Evolutionary conservation across 352 stramenopile genomes (phyloP).

Genomic region (Nothophytophthora sp.): DNA sequence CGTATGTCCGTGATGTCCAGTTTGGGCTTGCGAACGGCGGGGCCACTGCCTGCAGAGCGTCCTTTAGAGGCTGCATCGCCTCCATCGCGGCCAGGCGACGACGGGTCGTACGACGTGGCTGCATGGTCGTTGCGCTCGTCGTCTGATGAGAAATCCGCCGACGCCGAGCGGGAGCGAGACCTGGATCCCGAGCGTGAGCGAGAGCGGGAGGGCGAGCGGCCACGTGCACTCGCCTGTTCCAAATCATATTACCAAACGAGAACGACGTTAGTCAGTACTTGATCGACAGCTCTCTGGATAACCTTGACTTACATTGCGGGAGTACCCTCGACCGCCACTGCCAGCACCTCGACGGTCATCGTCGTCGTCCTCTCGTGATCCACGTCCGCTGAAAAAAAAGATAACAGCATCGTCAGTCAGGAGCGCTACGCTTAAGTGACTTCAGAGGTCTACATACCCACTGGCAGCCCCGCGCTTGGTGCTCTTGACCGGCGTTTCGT

Average conservation of each 20-base stretch:
- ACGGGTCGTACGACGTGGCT: slow-evolving; percentile 64
- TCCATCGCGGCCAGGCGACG: slow-evolving; percentile 10
- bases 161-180: slow-evolving; percentile 59
- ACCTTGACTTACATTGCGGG: slow-evolving; percentile 49
- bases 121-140: slow-evolving; percentile 64
- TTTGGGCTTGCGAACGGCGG: slow-evolving; percentile 65
- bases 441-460: not conserved
- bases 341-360: slow-evolving; percentile 34
- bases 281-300: too few relatives aligned
- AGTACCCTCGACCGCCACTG: slow-evolving; percentile 12
- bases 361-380: slow-evolving; percentile 59
- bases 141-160: slow-evolving; percentile 61
- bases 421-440: not conserved
- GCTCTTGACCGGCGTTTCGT: slow-evolving; percentile 25
- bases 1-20: slow-evolving; percentile 86
- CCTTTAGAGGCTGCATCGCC: slow-evolving; percentile 13
- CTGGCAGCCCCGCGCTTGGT: slow-evolving; percentile 29
- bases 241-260: not conserved
- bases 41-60: slow-evolving; percentile 26
- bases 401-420: slow-evolving; percentile 1
- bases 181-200: slow-evolving; percentile 50
- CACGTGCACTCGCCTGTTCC: slow-evolving; percentile 32
- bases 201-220: slow-evolving; percentile 41
- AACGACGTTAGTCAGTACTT: too few relatives aligned
- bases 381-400: slow-evolving; percentile 16